These are phyloP conservation scores for Colletotrichum tabaci DNA, from an alignment of 2,329 filamentous ascomycete genomes.

Conservation along the genomic window DNA sequence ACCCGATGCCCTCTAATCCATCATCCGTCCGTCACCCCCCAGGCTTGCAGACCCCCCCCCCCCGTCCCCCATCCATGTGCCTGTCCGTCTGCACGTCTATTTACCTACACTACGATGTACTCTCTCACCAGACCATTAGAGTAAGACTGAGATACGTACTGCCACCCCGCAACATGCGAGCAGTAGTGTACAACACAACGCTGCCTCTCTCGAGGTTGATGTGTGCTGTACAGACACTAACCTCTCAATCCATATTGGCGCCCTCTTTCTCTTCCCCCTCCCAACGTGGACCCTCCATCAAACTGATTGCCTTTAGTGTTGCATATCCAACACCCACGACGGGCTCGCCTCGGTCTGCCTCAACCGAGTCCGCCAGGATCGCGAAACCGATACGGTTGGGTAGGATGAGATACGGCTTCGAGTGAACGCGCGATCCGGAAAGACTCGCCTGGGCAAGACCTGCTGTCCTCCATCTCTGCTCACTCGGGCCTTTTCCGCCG, in stretches of 20 bases:
- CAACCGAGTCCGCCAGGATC: conserved; percentile 34
- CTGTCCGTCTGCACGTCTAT: conserved; percentile 4
- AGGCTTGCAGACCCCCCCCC: neutral
- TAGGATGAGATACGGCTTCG: neutral
- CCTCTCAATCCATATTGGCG: neutral
- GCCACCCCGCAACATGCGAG: neutral
- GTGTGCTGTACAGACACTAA: neutral
- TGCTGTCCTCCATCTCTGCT: neutral
- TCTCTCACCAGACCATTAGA: too few species aligned
- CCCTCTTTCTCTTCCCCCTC: neutral
- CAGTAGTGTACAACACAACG: neutral
- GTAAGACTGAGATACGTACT: too few species aligned
- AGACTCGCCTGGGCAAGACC: neutral
- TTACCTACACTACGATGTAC: neutral
- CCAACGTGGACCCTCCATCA: neutral
- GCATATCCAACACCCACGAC: conserved; percentile 13
- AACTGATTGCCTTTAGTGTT: conserved; percentile 1
- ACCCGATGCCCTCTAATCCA: conserved; percentile 20
- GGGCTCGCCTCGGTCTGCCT: conserved; percentile 25
- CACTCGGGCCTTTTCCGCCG: neutral
- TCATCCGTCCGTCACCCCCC: conserved; percentile 23
- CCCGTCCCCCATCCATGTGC: neutral
- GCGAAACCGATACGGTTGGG: neutral
- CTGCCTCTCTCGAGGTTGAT: neutral
- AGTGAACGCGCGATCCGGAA: neutral